Evolutionary conservation across 2,329 filamentous ascomycete species (phyloP), one percentile per base, ranked within the genome.

Genomic region (Scedosporium dehoogii): DNA sequence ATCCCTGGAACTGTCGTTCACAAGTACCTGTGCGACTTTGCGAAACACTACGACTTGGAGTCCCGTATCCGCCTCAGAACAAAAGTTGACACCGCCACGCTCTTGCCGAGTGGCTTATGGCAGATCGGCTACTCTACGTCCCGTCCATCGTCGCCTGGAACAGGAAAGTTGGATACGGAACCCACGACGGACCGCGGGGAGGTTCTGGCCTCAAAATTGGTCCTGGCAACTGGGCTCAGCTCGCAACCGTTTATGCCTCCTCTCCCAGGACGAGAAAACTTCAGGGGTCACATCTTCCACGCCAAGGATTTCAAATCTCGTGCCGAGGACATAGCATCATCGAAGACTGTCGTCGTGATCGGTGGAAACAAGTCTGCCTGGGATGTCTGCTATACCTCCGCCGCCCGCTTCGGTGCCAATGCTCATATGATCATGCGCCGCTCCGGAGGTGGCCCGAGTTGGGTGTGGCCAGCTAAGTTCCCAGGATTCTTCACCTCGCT

Each of bases 371-470:
- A 68, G 58, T 67, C 62, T 1, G 64, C 66, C 6, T 68, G 63
- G 63, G 66, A 68, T 38, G 62, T 62, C 9, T 64, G 64, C 44
- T 67, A 67, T 46, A 53, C 44, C 10, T 59, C 63, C 21, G 53
- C 61, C 16, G 42, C 65, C 2, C 33, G 51, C 14, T 29, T 38
- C 16, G 65, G 65, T 10, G 62, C 65, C n/a, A 46, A 61, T 2
- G 67, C 64, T 6, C 60, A 68, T 51, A 66, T 65, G 66, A 56
- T 68, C n/a, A 67, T 68, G 53, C 57, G 67, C 23, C 62, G 63
- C 6, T 62, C 63, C 1, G 62, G 63, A 6, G 62, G 64, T 10
- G 65, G 65, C 5, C 56, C 65, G 1, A 64, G 62, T 51, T 66
- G 64, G 64, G 38, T 62, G 5, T 66, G 64, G 64, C 65, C 62